Evolutionary conservation across 2,329 filamentous ascomycete genomes (phyloP).

Genomic region (Cladosporium sp.): DNA sequence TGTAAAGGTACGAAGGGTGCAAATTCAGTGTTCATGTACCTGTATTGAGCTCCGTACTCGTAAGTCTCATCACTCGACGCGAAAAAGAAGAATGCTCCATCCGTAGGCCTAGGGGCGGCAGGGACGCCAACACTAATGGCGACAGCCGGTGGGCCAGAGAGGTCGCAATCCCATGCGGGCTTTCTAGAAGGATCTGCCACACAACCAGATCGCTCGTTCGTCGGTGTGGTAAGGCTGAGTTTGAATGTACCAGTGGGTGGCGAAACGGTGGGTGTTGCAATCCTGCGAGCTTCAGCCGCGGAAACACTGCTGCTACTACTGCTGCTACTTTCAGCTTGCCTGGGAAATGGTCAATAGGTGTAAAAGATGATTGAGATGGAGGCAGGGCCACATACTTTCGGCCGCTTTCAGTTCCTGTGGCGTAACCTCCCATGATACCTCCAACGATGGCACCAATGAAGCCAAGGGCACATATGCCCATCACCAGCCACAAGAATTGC

Average conservation of each 20-base stretch:
- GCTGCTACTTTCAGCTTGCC: constrained; percentile 7
- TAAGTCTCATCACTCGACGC: constrained; percentile 30
- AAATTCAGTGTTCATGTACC: constrained; percentile 42
- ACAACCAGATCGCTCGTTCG: constrained; percentile 52
- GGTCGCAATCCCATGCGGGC: constrained; percentile 61
- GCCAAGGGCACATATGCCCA: constrained; percentile 24
- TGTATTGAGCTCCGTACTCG: constrained; percentile 56
- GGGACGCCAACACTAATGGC: constrained; percentile 26
- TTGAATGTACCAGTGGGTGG: constrained; percentile 54
- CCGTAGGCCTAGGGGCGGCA: constrained; percentile 17
- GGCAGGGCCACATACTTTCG: constrained; percentile 20
- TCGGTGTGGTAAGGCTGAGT: constrained; percentile 51
- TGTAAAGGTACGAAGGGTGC: constrained; percentile 50
- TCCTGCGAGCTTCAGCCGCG: constrained; percentile 33
- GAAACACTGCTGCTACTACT: constrained; percentile 17
- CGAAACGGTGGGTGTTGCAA: constrained; percentile 48
- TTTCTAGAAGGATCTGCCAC: constrained; percentile 52
- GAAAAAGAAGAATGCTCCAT: constrained; percentile 29
- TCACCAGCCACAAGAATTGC: constrained; percentile 32
- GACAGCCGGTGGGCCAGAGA: constrained; percentile 32
- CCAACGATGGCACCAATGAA: constrained; percentile 32
- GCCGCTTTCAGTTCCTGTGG: constrained; percentile 22
- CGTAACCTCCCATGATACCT: constrained; percentile 33
- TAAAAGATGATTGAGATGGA: too few species aligned
- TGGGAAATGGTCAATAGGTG: neutral